Conservation (phyloP, 2,329 filamentous ascomycete species). For the Alternaria longipes region DNA sequence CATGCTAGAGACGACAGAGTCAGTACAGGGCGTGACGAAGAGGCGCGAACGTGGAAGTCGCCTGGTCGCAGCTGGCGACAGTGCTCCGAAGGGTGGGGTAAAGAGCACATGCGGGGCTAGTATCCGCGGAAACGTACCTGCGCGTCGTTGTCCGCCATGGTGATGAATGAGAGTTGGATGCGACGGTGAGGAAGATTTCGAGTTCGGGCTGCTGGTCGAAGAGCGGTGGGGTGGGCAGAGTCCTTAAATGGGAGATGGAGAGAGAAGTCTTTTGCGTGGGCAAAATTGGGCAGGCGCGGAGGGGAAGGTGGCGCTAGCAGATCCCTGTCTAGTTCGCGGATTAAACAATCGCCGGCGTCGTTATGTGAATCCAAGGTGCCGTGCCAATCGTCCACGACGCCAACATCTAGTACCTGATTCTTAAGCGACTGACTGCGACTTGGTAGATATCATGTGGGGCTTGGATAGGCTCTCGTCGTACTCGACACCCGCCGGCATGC, state of each 20-base stretch:
- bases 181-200: slow-evolving; percentile 47
- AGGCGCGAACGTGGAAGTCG: slow-evolving; percentile 20
- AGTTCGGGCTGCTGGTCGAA: slow-evolving; percentile 35
- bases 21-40: slow-evolving; percentile 22
- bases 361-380: not conserved
- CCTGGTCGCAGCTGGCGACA: slow-evolving; percentile 43
- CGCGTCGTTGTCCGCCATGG: slow-evolving; percentile 70
- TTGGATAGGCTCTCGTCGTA: slow-evolving; percentile 84
- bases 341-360: slow-evolving; percentile 26
- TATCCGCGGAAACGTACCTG: slow-evolving; percentile 62
- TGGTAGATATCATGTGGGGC: slow-evolving; percentile 71
- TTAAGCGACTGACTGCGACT: not conserved
- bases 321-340: slow-evolving; percentile 35
- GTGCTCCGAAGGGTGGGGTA: slow-evolving; percentile 52
- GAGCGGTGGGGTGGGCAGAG: slow-evolving; percentile 40
- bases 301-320: slow-evolving; percentile 37
- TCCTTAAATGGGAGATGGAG: slow-evolving; percentile 38
- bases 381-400: not conserved
- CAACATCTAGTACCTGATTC: not conserved
- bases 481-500: slow-evolving; percentile 70
- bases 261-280: slow-evolving; percentile 37
- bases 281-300: slow-evolving; percentile 37
- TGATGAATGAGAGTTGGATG: slow-evolving; percentile 56
- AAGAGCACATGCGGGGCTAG: slow-evolving; percentile 35
- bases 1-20: slow-evolving; percentile 55